Evolutionary conservation across 371 early-diverging fungal species (phyloP).

Genomic region (Mortierella sp.): DNA sequence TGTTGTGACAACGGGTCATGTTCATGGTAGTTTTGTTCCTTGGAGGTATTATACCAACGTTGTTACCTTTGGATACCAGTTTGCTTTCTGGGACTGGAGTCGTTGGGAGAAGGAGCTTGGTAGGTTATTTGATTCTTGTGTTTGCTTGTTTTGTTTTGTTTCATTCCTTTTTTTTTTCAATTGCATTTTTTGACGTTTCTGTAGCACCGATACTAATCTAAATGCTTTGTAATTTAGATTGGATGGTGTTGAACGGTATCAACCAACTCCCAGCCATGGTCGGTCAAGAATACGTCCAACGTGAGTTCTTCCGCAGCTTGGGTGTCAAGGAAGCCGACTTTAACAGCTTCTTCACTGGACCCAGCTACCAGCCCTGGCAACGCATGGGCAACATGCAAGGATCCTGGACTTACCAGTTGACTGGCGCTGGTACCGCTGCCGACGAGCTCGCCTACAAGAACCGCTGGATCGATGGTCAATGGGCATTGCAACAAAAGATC

Average conservation of each 20-base stretch:
- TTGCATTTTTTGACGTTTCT: neutral
- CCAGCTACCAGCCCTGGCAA: conserved; percentile 53
- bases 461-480: conserved; percentile 50
- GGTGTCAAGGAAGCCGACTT: conserved; percentile 37
- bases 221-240: conserved; percentile 22
- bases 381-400: conserved; percentile 57
- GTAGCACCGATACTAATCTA: neutral
- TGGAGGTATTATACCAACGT: conserved; percentile 56
- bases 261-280: conserved; percentile 52
- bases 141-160: neutral
- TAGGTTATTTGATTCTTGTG: conserved; percentile 6
- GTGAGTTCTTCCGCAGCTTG: conserved; percentile 38
- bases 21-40: conserved; percentile 51
- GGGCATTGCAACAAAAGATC: conserved; percentile 48
- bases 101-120: conserved; percentile 58
- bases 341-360: conserved; percentile 37
- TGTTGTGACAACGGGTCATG: conserved; percentile 36
- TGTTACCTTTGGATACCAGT: conserved; percentile 54
- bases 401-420: conserved; percentile 42
- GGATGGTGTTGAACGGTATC: conserved; percentile 49
- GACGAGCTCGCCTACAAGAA: conserved; percentile 48
- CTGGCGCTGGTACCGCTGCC: conserved; percentile 14
- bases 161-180: neutral
- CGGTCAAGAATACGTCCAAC: conserved; percentile 50
- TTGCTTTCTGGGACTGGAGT: conserved; percentile 57